Base-by-base conservation (phyloP, 169 alveolate species). In the Plasmodium chabaudi region DNA sequence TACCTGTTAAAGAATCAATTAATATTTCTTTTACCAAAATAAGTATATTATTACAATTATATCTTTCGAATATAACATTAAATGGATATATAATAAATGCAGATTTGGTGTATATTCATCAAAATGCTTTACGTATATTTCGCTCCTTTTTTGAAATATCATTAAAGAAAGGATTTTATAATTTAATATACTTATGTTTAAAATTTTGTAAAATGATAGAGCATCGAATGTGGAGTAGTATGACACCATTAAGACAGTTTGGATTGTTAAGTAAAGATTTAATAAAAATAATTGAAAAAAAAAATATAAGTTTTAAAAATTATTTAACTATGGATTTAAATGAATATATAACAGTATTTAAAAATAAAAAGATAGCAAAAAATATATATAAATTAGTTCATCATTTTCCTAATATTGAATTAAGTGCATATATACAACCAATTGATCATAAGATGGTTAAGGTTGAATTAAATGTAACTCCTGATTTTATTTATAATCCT, bases 161-260 rank as follows among this genome's bases (percentile, higher is more conserved):
- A 49, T 86, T 98, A 67, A 95, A 95, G 55, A 97, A 96, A 88
- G 97, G 98, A 13, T 98, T 99, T 98, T 98, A 99, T 59, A 91
- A 93, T 55, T 94, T 98, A 63, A 98, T 99, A 10, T 93, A 95
- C 88, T 84, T 94, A 73, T 93, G 98, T 17, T 94, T 99, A 39
- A 96, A 97, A 55, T 93, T 97, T 89, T 95, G 98, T 92, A 99
- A 99, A 97, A 98, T 97, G 99, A 96, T 99, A 21, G 99, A 99
- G 87, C 96, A 97, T 86, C 92, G 99, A 87, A 97, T 98, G 99
- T 98, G 99, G 99, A 95, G 97, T 55, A 96, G 98, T 42, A 98
- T 97, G 99, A 95, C 99, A 1, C 99, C 99, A 0, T 94, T 99
- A 92, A 95, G 99, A 82, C 99, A 99, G 94, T 98, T 98, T 96